Evolutionary conservation across 2,329 filamentous ascomycete species (phyloP).

Genomic region (Cladophialophora psammophila): DNA sequence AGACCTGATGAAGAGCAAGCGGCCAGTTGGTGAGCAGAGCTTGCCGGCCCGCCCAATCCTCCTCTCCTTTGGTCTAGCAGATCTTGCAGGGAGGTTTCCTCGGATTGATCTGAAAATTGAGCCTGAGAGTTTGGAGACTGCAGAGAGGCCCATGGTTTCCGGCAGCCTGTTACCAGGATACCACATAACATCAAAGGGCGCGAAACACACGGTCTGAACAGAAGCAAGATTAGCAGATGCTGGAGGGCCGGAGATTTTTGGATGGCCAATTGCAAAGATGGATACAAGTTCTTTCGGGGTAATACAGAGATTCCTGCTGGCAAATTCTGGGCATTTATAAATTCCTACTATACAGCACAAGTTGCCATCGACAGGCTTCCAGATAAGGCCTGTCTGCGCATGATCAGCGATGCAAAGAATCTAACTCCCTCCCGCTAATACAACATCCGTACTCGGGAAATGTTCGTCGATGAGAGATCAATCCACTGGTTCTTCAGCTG

Average conservation of each 20-base stretch:
- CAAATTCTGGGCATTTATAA: not conserved
- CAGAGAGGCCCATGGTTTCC: not conserved
- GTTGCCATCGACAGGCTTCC: not conserved
- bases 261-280: not conserved
- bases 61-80: not conserved
- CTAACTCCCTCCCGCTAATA: not conserved
- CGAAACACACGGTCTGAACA: no score
- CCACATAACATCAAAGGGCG: not conserved
- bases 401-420: no score
- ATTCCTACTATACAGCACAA: not conserved
- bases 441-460: not conserved
- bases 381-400: not conserved
- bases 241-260: not conserved
- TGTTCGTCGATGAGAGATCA: not conserved
- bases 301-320: not conserved
- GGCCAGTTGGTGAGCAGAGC: not conserved
- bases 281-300: not conserved
- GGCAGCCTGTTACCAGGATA: not conserved
- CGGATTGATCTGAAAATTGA: not conserved
- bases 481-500: not conserved
- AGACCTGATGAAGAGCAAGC: not conserved
- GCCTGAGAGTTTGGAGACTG: not conserved
- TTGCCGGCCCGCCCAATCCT: not conserved
- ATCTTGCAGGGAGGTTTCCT: not conserved
- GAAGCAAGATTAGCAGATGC: no score